Evolutionary conservation across 2,329 filamentous ascomycete species (phyloP).

Genomic region (Hymenoscyphus repandus): DNA sequence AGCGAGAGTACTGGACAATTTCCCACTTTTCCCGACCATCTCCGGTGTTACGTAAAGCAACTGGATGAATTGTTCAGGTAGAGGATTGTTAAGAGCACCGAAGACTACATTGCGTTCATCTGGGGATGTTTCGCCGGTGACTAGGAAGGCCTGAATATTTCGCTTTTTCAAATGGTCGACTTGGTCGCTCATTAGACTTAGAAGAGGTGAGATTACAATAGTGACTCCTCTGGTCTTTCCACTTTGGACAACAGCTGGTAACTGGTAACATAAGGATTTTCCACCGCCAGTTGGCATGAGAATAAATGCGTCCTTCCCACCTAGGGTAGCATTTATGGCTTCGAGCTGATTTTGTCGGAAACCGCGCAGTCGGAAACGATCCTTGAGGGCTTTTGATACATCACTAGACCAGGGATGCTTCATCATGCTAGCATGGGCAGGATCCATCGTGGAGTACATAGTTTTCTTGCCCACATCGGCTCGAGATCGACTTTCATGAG

Average conservation of each 20-base stretch:
- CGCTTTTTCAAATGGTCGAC: slow-evolving; percentile 74
- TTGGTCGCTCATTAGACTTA: slow-evolving; percentile 97
- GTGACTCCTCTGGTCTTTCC: slow-evolving; percentile 84
- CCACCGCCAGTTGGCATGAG: slow-evolving; percentile 97
- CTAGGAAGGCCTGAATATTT: slow-evolving; percentile 71
- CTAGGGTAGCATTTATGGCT: slow-evolving; percentile 88
- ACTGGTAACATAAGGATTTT: slow-evolving; percentile 94
- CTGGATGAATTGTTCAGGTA: slow-evolving; percentile 73
- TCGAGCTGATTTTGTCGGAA: slow-evolving; percentile 91
- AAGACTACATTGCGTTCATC: slow-evolving; percentile 66
- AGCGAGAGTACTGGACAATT: slow-evolving; percentile 61
- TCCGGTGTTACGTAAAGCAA: slow-evolving; percentile 94
- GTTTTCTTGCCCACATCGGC: slow-evolving; percentile 12
- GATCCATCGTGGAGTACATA: slow-evolving; percentile 29
- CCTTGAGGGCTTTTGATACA: slow-evolving; percentile 72
- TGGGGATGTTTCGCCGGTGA: slow-evolving; percentile 70
- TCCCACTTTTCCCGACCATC: slow-evolving; percentile 80
- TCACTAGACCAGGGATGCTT: slow-evolving; percentile 78
- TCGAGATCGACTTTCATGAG: slow-evolving; percentile 12
- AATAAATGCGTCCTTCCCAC: slow-evolving; percentile 85
- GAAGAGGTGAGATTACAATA: slow-evolving; percentile 86
- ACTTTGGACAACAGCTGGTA: slow-evolving; percentile 77
- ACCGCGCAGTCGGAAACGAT: slow-evolving; percentile 76
- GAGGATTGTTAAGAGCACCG: slow-evolving; percentile 48
- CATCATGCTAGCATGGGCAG: slow-evolving; percentile 48